These are phyloP conservation scores for Cordyceps javanica DNA, from an alignment of 2,329 filamentous ascomycete species.

Conservation along the genomic window DNA sequence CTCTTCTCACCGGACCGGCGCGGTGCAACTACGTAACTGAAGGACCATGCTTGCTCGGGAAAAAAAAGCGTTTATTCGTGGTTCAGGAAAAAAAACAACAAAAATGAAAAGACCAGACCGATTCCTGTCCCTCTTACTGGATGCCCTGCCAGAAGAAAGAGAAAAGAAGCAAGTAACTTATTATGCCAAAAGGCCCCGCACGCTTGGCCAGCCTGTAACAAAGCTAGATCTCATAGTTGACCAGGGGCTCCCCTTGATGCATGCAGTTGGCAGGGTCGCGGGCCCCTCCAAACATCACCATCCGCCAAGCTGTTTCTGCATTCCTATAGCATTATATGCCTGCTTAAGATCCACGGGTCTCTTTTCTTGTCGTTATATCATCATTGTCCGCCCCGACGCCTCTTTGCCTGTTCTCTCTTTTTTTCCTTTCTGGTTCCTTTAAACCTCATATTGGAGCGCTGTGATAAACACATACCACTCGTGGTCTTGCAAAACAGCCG, in stretches of 20 bases:
- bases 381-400: slow-evolving; percentile 7
- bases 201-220: slow-evolving; percentile 21
- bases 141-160: neutral
- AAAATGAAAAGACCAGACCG: neutral
- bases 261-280: slow-evolving; percentile 5
- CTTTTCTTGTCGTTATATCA: neutral
- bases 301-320: slow-evolving; percentile 12
- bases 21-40: no score
- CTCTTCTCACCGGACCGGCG: no score
- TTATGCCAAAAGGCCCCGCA: slow-evolving; percentile 16
- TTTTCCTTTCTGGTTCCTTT: neutral
- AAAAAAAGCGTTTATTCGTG: neutral
- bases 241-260: slow-evolving; percentile 10
- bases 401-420: neutral
- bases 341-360: neutral
- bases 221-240: slow-evolving; percentile 21
- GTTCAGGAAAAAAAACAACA: neutral
- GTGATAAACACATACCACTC: neutral
- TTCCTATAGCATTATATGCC: neutral
- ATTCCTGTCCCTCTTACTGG: neutral
- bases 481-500: slow-evolving; percentile 6
- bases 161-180: neutral
- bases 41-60: no score
- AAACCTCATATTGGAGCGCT: neutral
- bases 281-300: slow-evolving; percentile 12